Percentiles rank a stretch among this genome's conserved stretches.
phyloP scores from a whole-genome alignment of 2,329 filamentous ascomycete genomes.

The Xylaria arbuscula region DNA sequence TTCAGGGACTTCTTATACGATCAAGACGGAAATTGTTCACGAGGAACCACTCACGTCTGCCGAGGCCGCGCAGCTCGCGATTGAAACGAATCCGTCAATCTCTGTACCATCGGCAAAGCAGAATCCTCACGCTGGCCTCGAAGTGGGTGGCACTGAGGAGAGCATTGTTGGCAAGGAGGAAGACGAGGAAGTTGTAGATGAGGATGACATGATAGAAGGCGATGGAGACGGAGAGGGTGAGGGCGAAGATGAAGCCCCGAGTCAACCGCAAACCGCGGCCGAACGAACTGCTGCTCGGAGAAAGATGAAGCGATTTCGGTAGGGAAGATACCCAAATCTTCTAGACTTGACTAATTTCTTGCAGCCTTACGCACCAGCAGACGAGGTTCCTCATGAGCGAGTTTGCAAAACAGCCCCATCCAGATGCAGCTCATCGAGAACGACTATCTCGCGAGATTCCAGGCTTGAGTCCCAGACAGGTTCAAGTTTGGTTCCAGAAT shows the following conservation, averaged over 20 bases:
- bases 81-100: constrained; percentile 56
- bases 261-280: constrained; percentile 51
- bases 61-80: constrained; percentile 54
- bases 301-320: constrained; percentile 86
- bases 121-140: constrained; percentile 49
- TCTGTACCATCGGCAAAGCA: constrained; percentile 55
- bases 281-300: constrained; percentile 63
- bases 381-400: constrained; percentile 98
- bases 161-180: constrained; percentile 58
- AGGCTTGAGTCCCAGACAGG: constrained; percentile 88
- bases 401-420: constrained; percentile 93
- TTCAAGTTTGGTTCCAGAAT: constrained; percentile 99
- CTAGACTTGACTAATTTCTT: constrained; percentile 50
- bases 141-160: constrained; percentile 54
- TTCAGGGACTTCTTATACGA: constrained; percentile 51
- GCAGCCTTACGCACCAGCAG: constrained; percentile 91
- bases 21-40: constrained; percentile 54
- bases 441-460: constrained; percentile 90
- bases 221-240: constrained; percentile 51
- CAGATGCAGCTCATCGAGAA: constrained; percentile 90
- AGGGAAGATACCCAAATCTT: constrained; percentile 43
- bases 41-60: constrained; percentile 56
- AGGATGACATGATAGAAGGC: constrained; percentile 65
- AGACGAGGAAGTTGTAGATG: constrained; percentile 64
- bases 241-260: constrained; percentile 72